Base-by-base conservation (phyloP, 768 basidiomycete species). In the Mycena filopes region DNA sequence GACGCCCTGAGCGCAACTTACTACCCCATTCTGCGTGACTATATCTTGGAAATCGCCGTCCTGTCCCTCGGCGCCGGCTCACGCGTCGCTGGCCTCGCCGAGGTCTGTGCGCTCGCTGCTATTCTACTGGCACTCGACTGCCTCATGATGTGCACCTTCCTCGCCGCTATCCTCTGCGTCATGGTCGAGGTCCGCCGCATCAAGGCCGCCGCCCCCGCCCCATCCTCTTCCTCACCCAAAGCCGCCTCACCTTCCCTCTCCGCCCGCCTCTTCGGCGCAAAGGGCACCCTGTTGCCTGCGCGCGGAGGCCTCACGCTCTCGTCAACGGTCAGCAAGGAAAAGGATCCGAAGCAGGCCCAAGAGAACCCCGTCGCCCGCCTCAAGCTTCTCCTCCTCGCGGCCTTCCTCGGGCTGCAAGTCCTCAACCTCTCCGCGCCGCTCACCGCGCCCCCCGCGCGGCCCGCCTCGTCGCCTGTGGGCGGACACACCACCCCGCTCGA, bases 81-180 rank as follows among this genome's bases (percentile, higher is more conserved):
- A 66, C 90, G 89, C 46, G 95, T 98, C 28, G 90, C 91, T 23
- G 97, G 97, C 13, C 81, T 99, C 51, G 88, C 87, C 66, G 96
- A 99, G 78, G 97, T 99, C 67, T 99, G 97, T 74, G 93, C 95
- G 13, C 87, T 98, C 18, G 98, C 96, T 0, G 96, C 95, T 2
- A 76, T 99, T n/a, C 83, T 94, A 55, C 83, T 99, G 51, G 84
- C 84, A 11, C 84, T 96, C 47, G 98, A 99, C 76, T 98, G 96
- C 75, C 72, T 95, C 31, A 83, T 95, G 77, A 86, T 98, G 66
- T 92, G 91, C 78, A 95, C 95, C 0, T 97, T 98, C 79, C 91
- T 97, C 74, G 86, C 93, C 0, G 90, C 93, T 2, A 88, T 98
- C 56, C 81, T 99, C 56, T 90, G 89, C n/a, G 84, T 99, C 75